These are phyloP conservation scores for Viola odorata DNA, from an alignment of 345 rosid species.

Conservation along the genomic window DNA sequence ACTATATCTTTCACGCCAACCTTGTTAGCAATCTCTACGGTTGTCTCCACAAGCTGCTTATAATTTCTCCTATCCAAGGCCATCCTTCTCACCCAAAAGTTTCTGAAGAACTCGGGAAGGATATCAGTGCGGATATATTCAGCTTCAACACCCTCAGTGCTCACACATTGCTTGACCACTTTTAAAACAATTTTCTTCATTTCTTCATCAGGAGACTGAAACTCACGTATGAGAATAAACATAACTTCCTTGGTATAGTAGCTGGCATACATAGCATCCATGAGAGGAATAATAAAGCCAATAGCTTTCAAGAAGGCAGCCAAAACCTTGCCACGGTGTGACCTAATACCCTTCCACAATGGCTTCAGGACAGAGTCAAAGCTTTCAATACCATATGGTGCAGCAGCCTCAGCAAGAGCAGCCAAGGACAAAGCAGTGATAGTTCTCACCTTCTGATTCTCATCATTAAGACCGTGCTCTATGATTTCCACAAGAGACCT, in stretches of 20 bases:
- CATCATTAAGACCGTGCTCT: constrained; percentile 92
- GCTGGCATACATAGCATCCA: constrained; percentile 95
- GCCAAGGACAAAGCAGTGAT: constrained; percentile 98
- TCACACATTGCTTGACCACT: constrained; percentile 97
- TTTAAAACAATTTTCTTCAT: constrained; percentile 97
- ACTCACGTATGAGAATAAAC: constrained; percentile 92
- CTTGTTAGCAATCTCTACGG: constrained; percentile 94
- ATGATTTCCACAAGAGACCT: constrained; percentile 91
- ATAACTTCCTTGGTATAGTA: constrained; percentile 97
- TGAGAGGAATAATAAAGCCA: constrained; percentile 94
- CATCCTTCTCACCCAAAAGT: constrained; percentile 97
- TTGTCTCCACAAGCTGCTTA: constrained; percentile 91
- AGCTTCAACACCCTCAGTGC: constrained; percentile 96
- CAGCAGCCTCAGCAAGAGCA: constrained; percentile 99
- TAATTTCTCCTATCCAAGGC: constrained; percentile 93
- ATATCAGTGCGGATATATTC: constrained; percentile 86
- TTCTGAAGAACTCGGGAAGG: constrained; percentile 84
- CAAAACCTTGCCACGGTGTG: constrained; percentile 97
- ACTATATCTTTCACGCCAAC: constrained; percentile 97
- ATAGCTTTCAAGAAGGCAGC: constrained; percentile 99
- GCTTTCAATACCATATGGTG: constrained; percentile 98
- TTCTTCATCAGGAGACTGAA: constrained; percentile 98
- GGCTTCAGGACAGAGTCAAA: constrained; percentile 97
- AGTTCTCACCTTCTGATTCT: constrained; percentile 96
- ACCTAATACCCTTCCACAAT: constrained; percentile 96